Conservation (phyloP, 2,329 filamentous ascomycete species). For the Byssothecium circinans region DNA sequence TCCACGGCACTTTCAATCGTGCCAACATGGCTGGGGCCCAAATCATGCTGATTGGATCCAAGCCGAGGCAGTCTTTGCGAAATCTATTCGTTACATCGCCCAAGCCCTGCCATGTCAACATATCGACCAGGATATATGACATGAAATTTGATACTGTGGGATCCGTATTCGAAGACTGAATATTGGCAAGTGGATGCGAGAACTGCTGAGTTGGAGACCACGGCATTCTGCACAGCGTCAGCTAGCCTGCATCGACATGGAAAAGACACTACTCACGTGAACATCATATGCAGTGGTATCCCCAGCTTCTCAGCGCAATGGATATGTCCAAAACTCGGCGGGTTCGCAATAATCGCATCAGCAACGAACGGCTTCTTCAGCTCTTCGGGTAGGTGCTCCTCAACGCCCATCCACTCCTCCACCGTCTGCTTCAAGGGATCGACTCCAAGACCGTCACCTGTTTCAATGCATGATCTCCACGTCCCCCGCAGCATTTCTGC, state of each 20-base stretch:
- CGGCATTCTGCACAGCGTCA: slow-evolving; percentile 64
- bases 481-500: slow-evolving; percentile 80
- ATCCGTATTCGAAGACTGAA: slow-evolving; percentile 75
- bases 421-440: slow-evolving; percentile 56
- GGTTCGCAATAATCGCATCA: slow-evolving; percentile 78
- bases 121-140: slow-evolving; percentile 81
- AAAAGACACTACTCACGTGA: slow-evolving; percentile 63
- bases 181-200: slow-evolving; percentile 82
- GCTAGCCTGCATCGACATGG: neutral
- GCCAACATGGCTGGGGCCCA: slow-evolving; percentile 81
- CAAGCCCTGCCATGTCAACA: slow-evolving; percentile 90
- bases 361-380: slow-evolving; percentile 70
- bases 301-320: slow-evolving; percentile 76
- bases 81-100: slow-evolving; percentile 92
- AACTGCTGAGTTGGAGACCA: slow-evolving; percentile 86
- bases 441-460: slow-evolving; percentile 65
- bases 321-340: slow-evolving; percentile 74
- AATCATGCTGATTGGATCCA: slow-evolving; percentile 77
- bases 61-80: slow-evolving; percentile 69
- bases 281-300: slow-evolving; percentile 81
- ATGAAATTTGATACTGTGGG: slow-evolving; percentile 78
- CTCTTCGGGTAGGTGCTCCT: slow-evolving; percentile 42
- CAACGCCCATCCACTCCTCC: slow-evolving; percentile 51
- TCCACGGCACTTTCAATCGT: slow-evolving; percentile 77
- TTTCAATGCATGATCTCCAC: slow-evolving; percentile 83